Evolutionary conservation across 2,329 filamentous ascomycete genomes (phyloP), one percentile per base, ranked within the genome.

Genomic region (Seiridium cupressi): DNA sequence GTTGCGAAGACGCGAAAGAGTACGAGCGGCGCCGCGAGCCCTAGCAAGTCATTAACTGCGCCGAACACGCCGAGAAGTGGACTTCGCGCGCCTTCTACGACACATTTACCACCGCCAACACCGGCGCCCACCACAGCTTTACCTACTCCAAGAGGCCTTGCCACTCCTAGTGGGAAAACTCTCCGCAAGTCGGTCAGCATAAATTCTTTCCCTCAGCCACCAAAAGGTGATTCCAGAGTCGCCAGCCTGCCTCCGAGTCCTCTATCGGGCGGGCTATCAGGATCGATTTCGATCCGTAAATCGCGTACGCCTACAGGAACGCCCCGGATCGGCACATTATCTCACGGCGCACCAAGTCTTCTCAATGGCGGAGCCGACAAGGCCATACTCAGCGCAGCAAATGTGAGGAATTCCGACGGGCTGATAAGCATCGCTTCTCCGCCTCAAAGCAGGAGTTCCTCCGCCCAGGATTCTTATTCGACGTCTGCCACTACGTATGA

Each of bases 181-280:
- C 76, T 97, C 59, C 87, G 93, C 63, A 96, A 96, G 76, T 91
- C 91, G 1, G 89, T 96, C 69, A 97, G 93, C 81, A 96, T 97
- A 70, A 94, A 93, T 71, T 89, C 92, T 1, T 97, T 98, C 70
- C 94, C 94, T 36, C 91, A 96, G 65, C 94, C 94, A 11, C 94
- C 94, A 11, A 88, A 88, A 66, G 85, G 87, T 53, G 82, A 84
- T 58, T 81, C 77, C 58, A 82, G 84, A 65, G 77, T 80, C 53
- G 78, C 78, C 67, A 92, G 83, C 76, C 79, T 87, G 60, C 91
- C 85, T 56, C 85, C 82, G 58, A 85, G 85, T 75, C 86, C 83
- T 63, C 75, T 88, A 51, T 81, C 83, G 18, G 78, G 76, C 61
- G 85, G 55, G 26, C 35, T 58, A 8, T 58, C 55, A 40, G 32